phyloP scores from a whole-genome alignment of 768 basidiomycete genomes.

The Tricholoma sp. region DNA sequence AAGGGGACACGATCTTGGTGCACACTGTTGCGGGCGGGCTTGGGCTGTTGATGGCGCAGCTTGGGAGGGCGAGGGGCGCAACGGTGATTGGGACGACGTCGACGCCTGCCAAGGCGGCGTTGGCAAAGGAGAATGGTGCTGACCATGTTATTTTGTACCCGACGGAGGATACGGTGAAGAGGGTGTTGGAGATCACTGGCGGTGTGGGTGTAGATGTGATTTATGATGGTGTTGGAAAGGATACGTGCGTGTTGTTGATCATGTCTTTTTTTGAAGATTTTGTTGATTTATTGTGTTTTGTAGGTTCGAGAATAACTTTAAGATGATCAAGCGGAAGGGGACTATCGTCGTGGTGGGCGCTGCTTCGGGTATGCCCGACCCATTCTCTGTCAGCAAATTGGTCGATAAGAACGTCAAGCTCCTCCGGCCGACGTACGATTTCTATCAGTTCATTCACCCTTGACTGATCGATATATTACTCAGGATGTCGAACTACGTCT shows the following conservation, averaged over 20 bases:
- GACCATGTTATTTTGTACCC: conserved; percentile 85
- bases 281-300: background rate
- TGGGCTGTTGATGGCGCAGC: conserved; percentile 63
- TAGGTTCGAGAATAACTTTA: conserved; percentile 77
- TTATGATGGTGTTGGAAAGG: conserved; percentile 96
- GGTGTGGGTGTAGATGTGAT: conserved; percentile 82
- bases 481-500: conserved; percentile 69
- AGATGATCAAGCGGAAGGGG: conserved; percentile 78
- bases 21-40: conserved; percentile 93
- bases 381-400: conserved; percentile 71
- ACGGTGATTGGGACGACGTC: conserved; percentile 94
- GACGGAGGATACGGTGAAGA: conserved; percentile 66
- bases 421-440: conserved; percentile 65
- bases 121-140: conserved; percentile 77
- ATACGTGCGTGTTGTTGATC: conserved; percentile 56
- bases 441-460: background rate
- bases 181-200: conserved; percentile 70
- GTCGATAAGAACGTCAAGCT: conserved; percentile 79
- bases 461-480: background rate
- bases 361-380: conserved; percentile 79
- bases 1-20: conserved; percentile 74
- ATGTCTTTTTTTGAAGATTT: background rate
- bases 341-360: conserved; percentile 91
- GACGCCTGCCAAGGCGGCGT: conserved; percentile 71
- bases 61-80: conserved; percentile 70